These are phyloP conservation scores for Calonectria naviculata DNA, from an alignment of 2,329 filamentous ascomycete species.

Conservation along the genomic window DNA sequence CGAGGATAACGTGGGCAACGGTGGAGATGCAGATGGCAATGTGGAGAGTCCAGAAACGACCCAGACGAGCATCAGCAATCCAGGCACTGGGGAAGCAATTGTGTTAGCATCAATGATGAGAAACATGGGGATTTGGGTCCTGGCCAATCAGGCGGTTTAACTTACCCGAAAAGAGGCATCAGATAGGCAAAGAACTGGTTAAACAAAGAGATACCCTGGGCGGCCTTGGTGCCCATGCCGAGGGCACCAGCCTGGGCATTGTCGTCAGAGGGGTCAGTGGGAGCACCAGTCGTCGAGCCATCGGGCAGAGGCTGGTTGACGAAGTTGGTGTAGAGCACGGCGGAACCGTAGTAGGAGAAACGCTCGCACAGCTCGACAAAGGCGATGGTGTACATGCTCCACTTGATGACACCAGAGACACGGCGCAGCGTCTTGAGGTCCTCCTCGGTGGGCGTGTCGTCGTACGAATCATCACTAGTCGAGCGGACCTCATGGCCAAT, in stretches of 20 bases:
- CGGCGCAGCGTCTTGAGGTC: conserved; percentile 71
- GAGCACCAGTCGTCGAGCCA: conserved; percentile 65
- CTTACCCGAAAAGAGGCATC: conserved; percentile 66
- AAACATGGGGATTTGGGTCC: background rate
- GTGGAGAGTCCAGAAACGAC: conserved; percentile 79
- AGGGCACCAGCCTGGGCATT: conserved; percentile 61
- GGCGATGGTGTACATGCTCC: conserved; percentile 75
- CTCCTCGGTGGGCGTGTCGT: conserved; percentile 68
- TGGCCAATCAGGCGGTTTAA: conserved; percentile 36
- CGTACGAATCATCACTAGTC: conserved; percentile 37
- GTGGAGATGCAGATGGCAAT: conserved; percentile 74
- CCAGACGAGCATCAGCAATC: conserved; percentile 76
- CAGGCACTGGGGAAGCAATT: conserved; percentile 50
- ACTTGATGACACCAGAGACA: conserved; percentile 73
- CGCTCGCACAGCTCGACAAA: conserved; percentile 82
- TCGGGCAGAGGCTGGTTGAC: conserved; percentile 66
- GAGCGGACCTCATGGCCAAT: conserved; percentile 35
- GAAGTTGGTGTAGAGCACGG: conserved; percentile 76
- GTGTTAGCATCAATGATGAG: background rate
- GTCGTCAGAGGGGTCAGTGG: conserved; percentile 34
- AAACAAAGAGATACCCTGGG: conserved; percentile 60
- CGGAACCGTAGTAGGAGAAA: conserved; percentile 81
- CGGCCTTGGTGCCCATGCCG: conserved; percentile 67
- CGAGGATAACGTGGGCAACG: conserved; percentile 74
- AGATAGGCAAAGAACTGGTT: conserved; percentile 73